Percentiles rank a stretch among this genome's conserved stretches.
phyloP scores from a whole-genome alignment of 768 basidiomycete genomes.

The Pulveroboletus sp. region DNA sequence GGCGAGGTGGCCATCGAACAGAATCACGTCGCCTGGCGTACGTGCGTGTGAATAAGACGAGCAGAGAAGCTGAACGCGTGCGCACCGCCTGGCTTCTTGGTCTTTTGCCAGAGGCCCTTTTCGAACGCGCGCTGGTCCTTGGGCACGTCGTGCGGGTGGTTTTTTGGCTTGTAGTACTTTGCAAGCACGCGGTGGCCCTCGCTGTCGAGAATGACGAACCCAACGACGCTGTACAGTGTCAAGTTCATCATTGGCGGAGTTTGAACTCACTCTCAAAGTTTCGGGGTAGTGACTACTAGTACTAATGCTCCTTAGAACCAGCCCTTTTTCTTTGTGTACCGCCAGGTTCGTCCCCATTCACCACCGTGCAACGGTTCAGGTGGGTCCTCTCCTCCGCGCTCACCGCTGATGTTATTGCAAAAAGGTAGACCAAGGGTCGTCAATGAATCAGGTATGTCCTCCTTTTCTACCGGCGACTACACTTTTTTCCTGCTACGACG shows the following conservation, averaged over 20 bases:
- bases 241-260: slow-evolving; percentile 55
- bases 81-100: slow-evolving; percentile 88
- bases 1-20: slow-evolving; percentile 86
- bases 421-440: too few relatives aligned
- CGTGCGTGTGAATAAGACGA: background rate
- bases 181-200: slow-evolving; percentile 94
- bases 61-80: background rate
- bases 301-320: too few relatives aligned
- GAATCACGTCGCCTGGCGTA: slow-evolving; percentile 81
- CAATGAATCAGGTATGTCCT: background rate
- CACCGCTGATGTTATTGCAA: background rate
- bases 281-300: slow-evolving; percentile 14
- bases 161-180: slow-evolving; percentile 88
- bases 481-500: too few relatives aligned
- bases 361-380: slow-evolving; percentile 46
- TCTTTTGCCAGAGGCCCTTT: slow-evolving; percentile 94
- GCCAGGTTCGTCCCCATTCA: slow-evolving; percentile 52
- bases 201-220: slow-evolving; percentile 90
- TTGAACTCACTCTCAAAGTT: slow-evolving; percentile 18
- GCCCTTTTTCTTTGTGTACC: slow-evolving; percentile 42
- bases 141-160: slow-evolving; percentile 50
- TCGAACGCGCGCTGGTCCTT: slow-evolving; percentile 97
- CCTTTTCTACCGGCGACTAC: too few relatives aligned
- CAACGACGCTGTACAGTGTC: slow-evolving; percentile 83
- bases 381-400: slow-evolving; percentile 31